Base-by-base conservation (phyloP, 805 yeast species). In the Helenozyma rhizophorensis region DNA sequence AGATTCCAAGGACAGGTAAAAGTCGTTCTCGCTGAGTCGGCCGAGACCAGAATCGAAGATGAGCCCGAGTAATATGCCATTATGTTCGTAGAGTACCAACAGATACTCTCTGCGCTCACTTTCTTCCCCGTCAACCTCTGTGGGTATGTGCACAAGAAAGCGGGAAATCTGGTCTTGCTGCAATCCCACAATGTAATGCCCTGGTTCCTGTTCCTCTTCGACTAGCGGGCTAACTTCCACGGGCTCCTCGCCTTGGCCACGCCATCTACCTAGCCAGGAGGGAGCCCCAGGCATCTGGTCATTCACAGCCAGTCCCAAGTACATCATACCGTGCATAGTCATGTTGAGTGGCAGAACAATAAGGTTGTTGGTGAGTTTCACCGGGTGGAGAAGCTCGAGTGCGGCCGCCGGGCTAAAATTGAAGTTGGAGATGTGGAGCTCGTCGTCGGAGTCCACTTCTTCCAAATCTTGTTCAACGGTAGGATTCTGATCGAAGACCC, bases 311-410 rank as follows among this genome's bases (percentile, higher is more conserved):
- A 37, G 32, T 1, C 58, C 53, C 8, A 55, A 34, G n/a, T 42
- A 48, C 34, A 47, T 50, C 48, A 64, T 51, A 10, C 62, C 61
- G 28, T 49, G 57, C 26, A 65, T 53, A 1, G 71, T 63, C 25
- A 47, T 53, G 28, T 48, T 57, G 5, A 66, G 27, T 1, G 72
- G 72, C 59, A 51, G 61, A 8, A 65, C 51, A 5, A 65, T 62
- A 19, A 62, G 47, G 33, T 53, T 54, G 37, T 58, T 62, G 10
- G 69, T 58, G 11, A 65, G 40, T 31, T 48, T 57, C 5, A 58
- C 37, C 0, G 69, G 69, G 29, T 60, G 49, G n/a, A 62, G 43
- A 30, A 55, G 35, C 7, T 55, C 61, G 16, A 57, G 38, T 4
- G 63, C 59, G 2, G 50, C 38, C 4, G 45, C 28, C 2, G 48